Percentiles rank a stretch among this genome's conserved stretches.
phyloP scores from a whole-genome alignment of 345 rosid genomes.

The Trapa incisa region DNA sequence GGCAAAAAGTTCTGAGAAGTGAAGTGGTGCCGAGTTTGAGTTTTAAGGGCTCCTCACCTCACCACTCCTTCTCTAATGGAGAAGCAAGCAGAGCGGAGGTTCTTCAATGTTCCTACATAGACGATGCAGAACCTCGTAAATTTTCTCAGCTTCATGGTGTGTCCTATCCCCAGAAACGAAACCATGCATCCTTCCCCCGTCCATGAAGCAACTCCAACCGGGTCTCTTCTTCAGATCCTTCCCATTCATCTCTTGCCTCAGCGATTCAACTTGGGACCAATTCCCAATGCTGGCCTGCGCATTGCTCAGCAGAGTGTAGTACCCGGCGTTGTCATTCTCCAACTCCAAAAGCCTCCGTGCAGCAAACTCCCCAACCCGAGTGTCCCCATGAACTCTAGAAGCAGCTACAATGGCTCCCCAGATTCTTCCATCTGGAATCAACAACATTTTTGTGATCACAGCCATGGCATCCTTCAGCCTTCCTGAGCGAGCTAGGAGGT shows the following conservation, averaged over 20 bases:
- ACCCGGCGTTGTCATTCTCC: conserved; percentile 21
- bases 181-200: conserved; percentile 9
- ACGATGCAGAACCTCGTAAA: conserved; percentile 10
- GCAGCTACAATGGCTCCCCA: conserved; percentile 35
- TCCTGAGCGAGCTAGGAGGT: conserved; percentile 34
- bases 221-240: conserved; percentile 21
- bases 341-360: conserved; percentile 18
- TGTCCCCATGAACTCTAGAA: conserved; percentile 17
- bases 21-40: no score
- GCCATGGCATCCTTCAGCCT: conserved; percentile 25
- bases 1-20: no score
- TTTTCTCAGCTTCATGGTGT: conserved; percentile 10
- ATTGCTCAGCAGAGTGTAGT: conserved; percentile 24
- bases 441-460: conserved; percentile 14
- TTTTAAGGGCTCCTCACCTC: no score
- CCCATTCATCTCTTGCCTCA: conserved; percentile 20
- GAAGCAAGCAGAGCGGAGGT: background rate
- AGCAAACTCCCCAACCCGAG: conserved; percentile 18
- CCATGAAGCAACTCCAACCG: conserved; percentile 13
- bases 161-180: conserved; percentile 21
- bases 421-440: conserved; percentile 26
- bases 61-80: no score
- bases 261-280: conserved; percentile 18
- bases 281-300: conserved; percentile 17
- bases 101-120: conserved; percentile 6